Percentiles rank a stretch among this genome's conserved stretches.
Conservation (phyloP, 441 rosid genomes). For the Kokia cookei region DNA sequence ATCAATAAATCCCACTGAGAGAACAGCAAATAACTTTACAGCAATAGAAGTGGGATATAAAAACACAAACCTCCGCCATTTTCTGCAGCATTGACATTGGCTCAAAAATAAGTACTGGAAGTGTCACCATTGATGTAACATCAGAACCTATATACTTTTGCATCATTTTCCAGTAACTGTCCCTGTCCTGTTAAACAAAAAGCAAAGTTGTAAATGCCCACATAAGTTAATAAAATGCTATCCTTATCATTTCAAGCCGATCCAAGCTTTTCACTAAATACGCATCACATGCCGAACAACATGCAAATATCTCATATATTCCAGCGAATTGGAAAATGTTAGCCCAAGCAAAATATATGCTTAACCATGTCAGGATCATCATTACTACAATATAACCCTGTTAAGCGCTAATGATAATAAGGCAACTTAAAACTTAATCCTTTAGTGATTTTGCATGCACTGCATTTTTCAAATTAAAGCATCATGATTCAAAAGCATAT, state of each 20-base stretch:
- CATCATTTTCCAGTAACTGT: constrained; percentile 97
- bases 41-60: not conserved
- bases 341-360: not conserved
- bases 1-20: not conserved
- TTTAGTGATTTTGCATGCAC: not conserved
- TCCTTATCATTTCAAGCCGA: not conserved
- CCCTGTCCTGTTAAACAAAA: constrained; percentile 63
- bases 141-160: constrained; percentile 91
- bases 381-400: not conserved
- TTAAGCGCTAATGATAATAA: not conserved
- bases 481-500: not conserved
- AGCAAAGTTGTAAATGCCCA: not conserved
- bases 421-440: not conserved
- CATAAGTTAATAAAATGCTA: not conserved
- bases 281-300: not conserved
- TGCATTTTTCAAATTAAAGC: not conserved
- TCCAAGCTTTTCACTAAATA: not conserved
- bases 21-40: not conserved
- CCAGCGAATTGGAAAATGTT: not conserved
- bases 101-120: constrained; percentile 91
- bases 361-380: not conserved
- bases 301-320: not conserved
- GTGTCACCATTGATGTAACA: constrained; percentile 97
- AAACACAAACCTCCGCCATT: constrained; percentile 87
- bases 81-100: constrained; percentile 94